Base-by-base conservation (phyloP, 768 basidiomycete genomes). In the Lentinula sp. region DNA sequence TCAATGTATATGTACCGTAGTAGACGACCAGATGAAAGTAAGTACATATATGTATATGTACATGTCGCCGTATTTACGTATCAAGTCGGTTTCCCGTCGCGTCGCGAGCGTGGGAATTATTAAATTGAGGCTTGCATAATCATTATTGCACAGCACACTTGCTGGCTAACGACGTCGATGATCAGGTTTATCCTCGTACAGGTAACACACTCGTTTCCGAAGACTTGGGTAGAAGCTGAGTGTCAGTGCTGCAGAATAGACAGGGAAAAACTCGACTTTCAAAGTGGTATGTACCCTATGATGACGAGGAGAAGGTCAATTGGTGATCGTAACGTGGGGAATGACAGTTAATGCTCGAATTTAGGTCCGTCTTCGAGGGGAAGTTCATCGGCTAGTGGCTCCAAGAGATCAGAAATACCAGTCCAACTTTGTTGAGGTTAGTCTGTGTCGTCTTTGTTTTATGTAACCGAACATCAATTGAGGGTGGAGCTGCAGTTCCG, bases 271-370 rank as follows among this genome's bases (percentile, higher is more conserved):
- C 96, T 3, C 82, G 97, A 60, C 74, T 98, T 54, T 95, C 93
- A 9, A 98, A 98, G 75, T 99, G 96, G 96, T 98, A 98, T 77
- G 93, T 93, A 32, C 97, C 97, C 1, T 98, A 95, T 66, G 95
- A 98, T 67, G 97, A 99, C 70, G 97, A 99, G 67, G 97, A 98
- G 81, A 99, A 98, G 87, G 93, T 93, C 50, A 36, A 68, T 35
- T 41, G n/a, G 33, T 12, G 33, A 41, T 49, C 43, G 28, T 3
- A 16, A 18, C 33, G 18, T 37, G 37, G 18, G 18, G 18, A 20
- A 43, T 43, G 42, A 18, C 20, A 18, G 23, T 20, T 48, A 48
- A 15, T 36, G 39, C 35, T 52, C 6, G 58, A 16, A 35, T 60
- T 2, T 67, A 96, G 94, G 92, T 96, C 61, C 85, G 95, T 57